Base-by-base conservation (phyloP, 768 basidiomycete genomes). In the Grammothele lineata region DNA sequence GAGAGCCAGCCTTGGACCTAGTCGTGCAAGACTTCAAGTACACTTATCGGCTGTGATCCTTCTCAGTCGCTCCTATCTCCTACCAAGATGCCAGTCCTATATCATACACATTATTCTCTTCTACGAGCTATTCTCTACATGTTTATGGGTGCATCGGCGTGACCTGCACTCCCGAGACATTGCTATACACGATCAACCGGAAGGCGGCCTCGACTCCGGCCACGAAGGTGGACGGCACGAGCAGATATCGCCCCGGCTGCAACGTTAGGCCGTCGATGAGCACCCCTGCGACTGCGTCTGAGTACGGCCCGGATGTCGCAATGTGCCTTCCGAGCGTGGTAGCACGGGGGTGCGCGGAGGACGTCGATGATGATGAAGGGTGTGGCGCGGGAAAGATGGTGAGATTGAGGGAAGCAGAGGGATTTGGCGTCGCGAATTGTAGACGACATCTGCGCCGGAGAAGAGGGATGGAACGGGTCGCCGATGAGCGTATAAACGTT, bases 291-390 rank as follows among this genome's bases (percentile, higher is more conserved):
- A 84, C 65, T 0, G 76, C 70, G 51, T 93, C 89, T 21, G 82
- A 76, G 58, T 93, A 95, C 0, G 85, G 77, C 1, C 91, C 92
- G 0, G 92, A 91, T 0, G 90, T 88, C 1, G 73, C 63, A 4
- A 88, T 58, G 27, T 75, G 74, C 7, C 61, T 58, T 22, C 67
- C 64, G n/a, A 74, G 45, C 35, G 35, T n/a, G 3, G 44, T 45
- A 2, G 51, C 41, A n/a, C n/a, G n/a, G n/a, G n/a, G n/a, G n/a
- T n/a, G n/a, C n/a, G n/a, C n/a, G n/a, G n/a, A n/a, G n/a, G n/a
- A n/a, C n/a, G n/a, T n/a, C n/a, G n/a, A n/a, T n/a, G n/a, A n/a
- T n/a, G n/a, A n/a, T n/a, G n/a, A n/a, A n/a, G 6, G 62, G 55
- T 8, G 64, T 44, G 0, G 65, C 59, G 8, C 60, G 59, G 2